Conservation (phyloP, 768 basidiomycete genomes). For the Trametes maxima region DNA sequence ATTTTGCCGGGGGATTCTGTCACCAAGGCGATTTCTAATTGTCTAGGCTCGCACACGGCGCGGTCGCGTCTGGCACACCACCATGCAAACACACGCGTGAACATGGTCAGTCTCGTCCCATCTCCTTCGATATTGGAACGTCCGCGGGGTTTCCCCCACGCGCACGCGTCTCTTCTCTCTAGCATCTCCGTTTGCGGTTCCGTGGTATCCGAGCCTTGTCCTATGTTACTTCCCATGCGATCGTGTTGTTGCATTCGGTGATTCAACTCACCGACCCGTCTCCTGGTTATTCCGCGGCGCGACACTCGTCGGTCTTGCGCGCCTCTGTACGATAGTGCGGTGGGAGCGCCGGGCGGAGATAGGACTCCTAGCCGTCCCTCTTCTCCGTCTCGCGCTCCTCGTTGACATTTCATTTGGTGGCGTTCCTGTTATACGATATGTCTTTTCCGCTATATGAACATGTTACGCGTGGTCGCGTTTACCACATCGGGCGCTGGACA, state of each 20-base stretch:
- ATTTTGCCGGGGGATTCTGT: constrained; percentile 18
- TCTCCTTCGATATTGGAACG: constrained; percentile 14
- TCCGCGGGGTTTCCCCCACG: constrained; percentile 4
- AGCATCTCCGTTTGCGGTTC: neutral
- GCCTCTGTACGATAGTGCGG: neutral
- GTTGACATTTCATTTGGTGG: constrained; percentile 11
- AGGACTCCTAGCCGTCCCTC: constrained; percentile 6
- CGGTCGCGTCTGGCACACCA: neutral
- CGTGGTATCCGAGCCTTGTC: neutral
- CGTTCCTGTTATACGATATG: constrained; percentile 13
- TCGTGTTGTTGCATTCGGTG: constrained; percentile 3
- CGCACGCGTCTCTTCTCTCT: constrained; percentile 1
- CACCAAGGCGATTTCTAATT: constrained; percentile 28
- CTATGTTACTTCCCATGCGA: constrained; percentile 4
- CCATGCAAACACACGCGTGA: neutral
- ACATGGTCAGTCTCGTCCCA: constrained; percentile 12
- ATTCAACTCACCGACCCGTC: constrained; percentile 16
- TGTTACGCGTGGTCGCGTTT: neutral
- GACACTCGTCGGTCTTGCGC: neutral
- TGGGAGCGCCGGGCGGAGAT: constrained; percentile 14
- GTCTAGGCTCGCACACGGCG: neutral
- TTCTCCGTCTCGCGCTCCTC: neutral
- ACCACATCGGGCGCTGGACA: neutral
- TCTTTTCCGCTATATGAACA: constrained; percentile 5
- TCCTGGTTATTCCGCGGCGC: neutral